Conservation (phyloP, 345 rosid species). For the Hypericum androsaemum region DNA sequence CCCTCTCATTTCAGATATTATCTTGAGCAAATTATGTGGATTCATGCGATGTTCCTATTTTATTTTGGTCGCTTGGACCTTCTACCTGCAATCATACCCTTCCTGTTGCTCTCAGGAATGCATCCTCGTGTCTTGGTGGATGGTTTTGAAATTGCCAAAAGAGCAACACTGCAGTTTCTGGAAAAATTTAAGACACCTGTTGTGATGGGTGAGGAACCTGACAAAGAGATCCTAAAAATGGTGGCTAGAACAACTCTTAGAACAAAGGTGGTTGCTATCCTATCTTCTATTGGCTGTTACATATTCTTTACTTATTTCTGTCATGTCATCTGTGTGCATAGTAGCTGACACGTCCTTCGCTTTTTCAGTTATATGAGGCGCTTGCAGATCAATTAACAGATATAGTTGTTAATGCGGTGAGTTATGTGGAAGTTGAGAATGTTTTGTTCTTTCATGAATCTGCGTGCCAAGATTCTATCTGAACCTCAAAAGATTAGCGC, state of each 20-base stretch:
- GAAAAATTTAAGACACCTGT: conserved; percentile 93
- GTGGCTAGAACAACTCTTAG: conserved; percentile 90
- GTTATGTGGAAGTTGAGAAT: conserved; percentile 8
- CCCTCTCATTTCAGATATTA: too few relatives aligned
- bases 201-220: conserved; percentile 91
- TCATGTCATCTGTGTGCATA: neutral
- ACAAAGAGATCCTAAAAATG: conserved; percentile 89
- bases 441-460: neutral
- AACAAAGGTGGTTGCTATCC: conserved; percentile 52
- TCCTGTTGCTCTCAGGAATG: conserved; percentile 47
- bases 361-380: conserved; percentile 63
- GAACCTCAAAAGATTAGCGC: neutral
- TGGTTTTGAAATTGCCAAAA: conserved; percentile 94
- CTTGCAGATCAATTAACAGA: conserved; percentile 94
- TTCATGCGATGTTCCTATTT: neutral
- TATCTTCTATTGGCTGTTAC: neutral
- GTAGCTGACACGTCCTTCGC: conserved; percentile 12
- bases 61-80: neutral
- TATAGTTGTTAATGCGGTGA: conserved; percentile 73
- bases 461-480: neutral
- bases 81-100: neutral
- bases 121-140: conserved; percentile 98
- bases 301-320: neutral
- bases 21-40: too few relatives aligned
- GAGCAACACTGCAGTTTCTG: conserved; percentile 85